Percentiles rank a stretch among this genome's conserved stretches.
Conservation (phyloP, 129 eudicot genomes). For the Ambrosia artemisiifolia region DNA sequence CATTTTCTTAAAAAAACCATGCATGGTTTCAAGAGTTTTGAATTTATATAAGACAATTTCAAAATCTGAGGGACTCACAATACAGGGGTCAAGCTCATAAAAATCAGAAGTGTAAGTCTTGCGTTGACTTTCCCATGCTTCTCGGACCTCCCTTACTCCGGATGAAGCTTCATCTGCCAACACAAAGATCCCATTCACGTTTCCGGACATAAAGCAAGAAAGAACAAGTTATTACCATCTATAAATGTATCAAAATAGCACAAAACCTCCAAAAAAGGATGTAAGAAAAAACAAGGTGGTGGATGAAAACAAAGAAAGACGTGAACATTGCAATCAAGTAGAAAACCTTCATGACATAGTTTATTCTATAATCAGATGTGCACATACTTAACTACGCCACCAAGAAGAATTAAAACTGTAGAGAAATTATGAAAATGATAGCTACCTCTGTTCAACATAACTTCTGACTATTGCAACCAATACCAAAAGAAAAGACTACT, state of each 20-base stretch:
- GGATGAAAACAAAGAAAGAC: background rate
- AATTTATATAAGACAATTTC: background rate
- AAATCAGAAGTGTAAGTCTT: constrained; percentile 81
- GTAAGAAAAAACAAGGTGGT: background rate
- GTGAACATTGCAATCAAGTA: background rate
- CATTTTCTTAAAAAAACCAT: constrained; percentile 5
- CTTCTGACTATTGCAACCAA: background rate
- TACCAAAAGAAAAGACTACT: background rate
- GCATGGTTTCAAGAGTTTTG: background rate
- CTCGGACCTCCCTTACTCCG: constrained; percentile 65
- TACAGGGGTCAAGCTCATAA: constrained; percentile 78
- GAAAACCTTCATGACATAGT: background rate
- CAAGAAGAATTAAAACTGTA: background rate
- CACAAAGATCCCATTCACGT: constrained; percentile 4
- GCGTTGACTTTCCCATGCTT: constrained; percentile 90
- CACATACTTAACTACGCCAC: background rate
- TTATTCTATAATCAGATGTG: background rate
- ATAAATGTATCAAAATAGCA: background rate
- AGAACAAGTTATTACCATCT: background rate
- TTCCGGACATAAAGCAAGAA: background rate
- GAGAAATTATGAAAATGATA: background rate
- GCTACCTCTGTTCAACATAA: background rate
- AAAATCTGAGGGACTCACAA: constrained; percentile 40
- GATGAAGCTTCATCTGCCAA: constrained; percentile 66
- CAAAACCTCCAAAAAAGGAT: background rate